Evolutionary conservation across 768 basidiomycete species (phyloP), one percentile per base, ranked within the genome.

Genomic region (Hygrocybe coccinea): DNA sequence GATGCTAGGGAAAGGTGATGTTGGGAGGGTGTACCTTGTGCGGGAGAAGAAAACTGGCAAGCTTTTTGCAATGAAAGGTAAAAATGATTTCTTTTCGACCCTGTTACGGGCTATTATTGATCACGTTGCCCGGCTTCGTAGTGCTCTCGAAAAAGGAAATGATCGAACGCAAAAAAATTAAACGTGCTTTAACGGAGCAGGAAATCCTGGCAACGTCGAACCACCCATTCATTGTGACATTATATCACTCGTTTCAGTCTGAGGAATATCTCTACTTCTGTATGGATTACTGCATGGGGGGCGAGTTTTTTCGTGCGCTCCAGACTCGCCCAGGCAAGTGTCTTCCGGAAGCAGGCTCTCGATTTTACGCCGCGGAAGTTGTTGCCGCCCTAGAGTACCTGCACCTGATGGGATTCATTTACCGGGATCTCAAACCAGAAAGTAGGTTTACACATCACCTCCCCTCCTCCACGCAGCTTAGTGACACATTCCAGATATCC

Each of bases 101-200:
- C 61, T 56, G 39, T 59, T 56, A 66, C 33, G 25, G 21, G 22
- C 17, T 34, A 39, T n/a, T n/a, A n/a, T 39, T 53, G 52, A 53
- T 24, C 60, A 64, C 64, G 71, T 65, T 71, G 69, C 68, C 68
- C 60, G 58, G 63, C 37, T 62, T 67, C 68, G 56, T 70, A 95
- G 97, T 99, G 21, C 78, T 99, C 44, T 97, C 94, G 50, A 98
- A 98, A 78, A 91, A 89, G 78, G 97, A 99, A 78, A 98, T 99
- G 95, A 95, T 99, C 71, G 93, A 95, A 75, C 85, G 97, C 64
- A 97, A 95, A 77, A 99, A 99, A 79, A 95, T 99, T 76, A 99
- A 99, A 72, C 85, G 97, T 59, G 97, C 95, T 8, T 70, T 99
- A 65, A 97, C 97, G 3, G 97, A 99, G 73, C 97, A 97, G 76